phyloP scores from a whole-genome alignment of 176 grass and related monocot genomes.

The Oryza punctata region DNA sequence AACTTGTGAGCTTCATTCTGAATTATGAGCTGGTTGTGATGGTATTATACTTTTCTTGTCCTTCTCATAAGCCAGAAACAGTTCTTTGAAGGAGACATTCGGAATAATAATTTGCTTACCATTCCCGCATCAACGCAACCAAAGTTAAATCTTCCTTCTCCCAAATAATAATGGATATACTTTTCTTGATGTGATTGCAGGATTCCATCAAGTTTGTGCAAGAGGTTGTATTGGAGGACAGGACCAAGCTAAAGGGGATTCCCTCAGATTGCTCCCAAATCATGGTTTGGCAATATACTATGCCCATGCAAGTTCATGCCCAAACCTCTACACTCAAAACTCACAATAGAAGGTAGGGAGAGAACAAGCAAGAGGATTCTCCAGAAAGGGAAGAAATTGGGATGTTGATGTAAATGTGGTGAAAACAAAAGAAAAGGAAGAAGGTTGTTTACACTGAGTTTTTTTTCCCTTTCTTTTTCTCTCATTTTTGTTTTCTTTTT shows the following conservation, averaged over 20 bases:
- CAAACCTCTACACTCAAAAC: slow-evolving; percentile 34
- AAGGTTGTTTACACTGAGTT: slow-evolving; percentile 43
- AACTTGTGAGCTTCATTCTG: background rate
- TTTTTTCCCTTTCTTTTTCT: slow-evolving; percentile 19
- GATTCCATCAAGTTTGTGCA: slow-evolving; percentile 95
- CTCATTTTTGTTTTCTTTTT: slow-evolving; percentile 36
- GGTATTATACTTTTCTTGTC: background rate
- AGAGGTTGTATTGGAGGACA: slow-evolving; percentile 82
- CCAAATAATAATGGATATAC: background rate
- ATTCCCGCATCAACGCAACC: background rate
- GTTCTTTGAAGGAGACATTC: background rate
- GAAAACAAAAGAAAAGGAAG: slow-evolving; percentile 42
- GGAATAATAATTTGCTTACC: background rate
- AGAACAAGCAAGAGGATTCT: background rate
- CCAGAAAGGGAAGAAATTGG: slow-evolving; percentile 6
- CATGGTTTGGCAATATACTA: slow-evolving; percentile 82
- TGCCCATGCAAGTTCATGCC: slow-evolving; percentile 36
- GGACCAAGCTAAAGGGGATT: slow-evolving; percentile 76
- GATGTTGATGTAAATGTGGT: slow-evolving; percentile 72
- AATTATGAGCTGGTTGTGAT: slow-evolving; percentile 10
- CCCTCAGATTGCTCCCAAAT: slow-evolving; percentile 82
- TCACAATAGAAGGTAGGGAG: slow-evolving; percentile 55
- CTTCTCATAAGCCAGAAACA: slow-evolving; percentile 30
- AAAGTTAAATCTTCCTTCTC: background rate
- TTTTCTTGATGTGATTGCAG: slow-evolving; percentile 42